Percentiles rank a stretch among this genome's conserved stretches.
Evolutionary conservation across 202 grass and related monocot genomes (phyloP).

Genomic region (Saccharum hybrid): DNA sequence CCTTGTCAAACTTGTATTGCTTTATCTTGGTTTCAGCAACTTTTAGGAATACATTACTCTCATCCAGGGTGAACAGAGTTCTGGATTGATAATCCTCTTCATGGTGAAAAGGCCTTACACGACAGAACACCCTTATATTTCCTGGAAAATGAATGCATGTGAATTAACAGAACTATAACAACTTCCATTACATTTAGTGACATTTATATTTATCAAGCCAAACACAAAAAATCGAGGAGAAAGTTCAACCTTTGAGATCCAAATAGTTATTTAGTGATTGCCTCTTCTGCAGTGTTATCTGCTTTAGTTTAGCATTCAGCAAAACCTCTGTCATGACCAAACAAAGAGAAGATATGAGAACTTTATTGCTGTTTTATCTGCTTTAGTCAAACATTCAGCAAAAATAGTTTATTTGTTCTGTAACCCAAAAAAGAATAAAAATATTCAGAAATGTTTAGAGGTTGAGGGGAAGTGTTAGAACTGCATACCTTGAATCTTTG

Average conservation of each 20-base stretch:
- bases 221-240: too few relatives aligned
- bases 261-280: conserved; percentile 80
- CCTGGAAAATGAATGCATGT: conserved; percentile 52
- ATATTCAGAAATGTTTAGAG: conserved; percentile 29
- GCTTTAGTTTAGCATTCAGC: conserved; percentile 59
- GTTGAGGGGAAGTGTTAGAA: conserved; percentile 27
- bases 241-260: conserved; percentile 87
- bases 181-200: too few relatives aligned
- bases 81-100: conserved; percentile 53
- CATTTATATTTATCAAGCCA: too few relatives aligned
- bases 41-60: conserved; percentile 70
- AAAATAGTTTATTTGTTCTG: conserved; percentile 64
- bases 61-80: conserved; percentile 65
- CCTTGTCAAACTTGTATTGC: conserved; percentile 97
- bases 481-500: conserved; percentile 74
- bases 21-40: conserved; percentile 79
- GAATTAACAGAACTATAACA: too few relatives aligned
- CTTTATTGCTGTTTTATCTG: conserved; percentile 56
- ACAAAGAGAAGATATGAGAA: conserved; percentile 33
- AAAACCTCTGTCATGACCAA: conserved; percentile 58
- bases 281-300: conserved; percentile 72
- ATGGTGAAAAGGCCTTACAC: conserved; percentile 73
- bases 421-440: conserved; percentile 15
- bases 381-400: conserved; percentile 54
- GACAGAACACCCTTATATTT: conserved; percentile 94